A percentile compares a stretch with the other conserved stretches of the same genome.
Evolutionary conservation across 306 rosid species (phyloP).

Genomic region (Betula pendula): DNA sequence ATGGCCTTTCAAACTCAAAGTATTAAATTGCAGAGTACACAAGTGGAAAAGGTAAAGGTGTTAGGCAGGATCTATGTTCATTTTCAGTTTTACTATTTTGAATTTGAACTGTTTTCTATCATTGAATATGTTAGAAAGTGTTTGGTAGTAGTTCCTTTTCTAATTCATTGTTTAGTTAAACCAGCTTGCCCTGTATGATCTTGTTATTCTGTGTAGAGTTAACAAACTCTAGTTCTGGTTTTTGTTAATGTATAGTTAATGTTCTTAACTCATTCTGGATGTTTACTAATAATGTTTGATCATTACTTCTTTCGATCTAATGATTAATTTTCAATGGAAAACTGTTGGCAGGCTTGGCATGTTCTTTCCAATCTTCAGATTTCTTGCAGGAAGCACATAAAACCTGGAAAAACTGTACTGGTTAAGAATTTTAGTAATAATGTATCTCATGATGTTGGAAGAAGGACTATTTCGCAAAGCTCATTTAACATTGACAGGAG

Average conservation of each 20-base stretch:
- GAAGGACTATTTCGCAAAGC: slow-evolving; percentile 33
- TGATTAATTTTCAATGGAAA: slow-evolving; percentile 21
- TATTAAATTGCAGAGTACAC: slow-evolving; percentile 47
- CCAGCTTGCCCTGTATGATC: slow-evolving; percentile 7
- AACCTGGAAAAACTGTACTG: slow-evolving; percentile 59
- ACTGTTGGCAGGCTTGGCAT: slow-evolving; percentile 68
- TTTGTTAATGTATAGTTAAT: slow-evolving; percentile 7
- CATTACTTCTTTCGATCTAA: slow-evolving; percentile 12
- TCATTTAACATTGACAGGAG: slow-evolving; percentile 29
- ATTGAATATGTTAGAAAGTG: slow-evolving; percentile 11
- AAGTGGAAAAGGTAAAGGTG: slow-evolving; percentile 67
- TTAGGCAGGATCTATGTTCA: neutral
- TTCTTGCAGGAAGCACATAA: slow-evolving; percentile 55
- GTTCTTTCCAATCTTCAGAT: slow-evolving; percentile 64
- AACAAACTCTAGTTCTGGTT: slow-evolving; percentile 15
- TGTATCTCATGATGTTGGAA: slow-evolving; percentile 32
- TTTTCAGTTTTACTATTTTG: neutral
- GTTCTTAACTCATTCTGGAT: slow-evolving; percentile 3
- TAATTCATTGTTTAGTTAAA: slow-evolving; percentile 9
- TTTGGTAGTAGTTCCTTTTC: neutral
- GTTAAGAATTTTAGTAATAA: slow-evolving; percentile 35
- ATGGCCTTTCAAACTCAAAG: slow-evolving; percentile 42
- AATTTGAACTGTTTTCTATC: slow-evolving; percentile 19
- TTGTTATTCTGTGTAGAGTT: slow-evolving; percentile 11
- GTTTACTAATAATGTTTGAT: neutral